Evolutionary conservation across 1,284 basidiomycete genomes (phyloP).

Genomic region (Ustilago curta): DNA sequence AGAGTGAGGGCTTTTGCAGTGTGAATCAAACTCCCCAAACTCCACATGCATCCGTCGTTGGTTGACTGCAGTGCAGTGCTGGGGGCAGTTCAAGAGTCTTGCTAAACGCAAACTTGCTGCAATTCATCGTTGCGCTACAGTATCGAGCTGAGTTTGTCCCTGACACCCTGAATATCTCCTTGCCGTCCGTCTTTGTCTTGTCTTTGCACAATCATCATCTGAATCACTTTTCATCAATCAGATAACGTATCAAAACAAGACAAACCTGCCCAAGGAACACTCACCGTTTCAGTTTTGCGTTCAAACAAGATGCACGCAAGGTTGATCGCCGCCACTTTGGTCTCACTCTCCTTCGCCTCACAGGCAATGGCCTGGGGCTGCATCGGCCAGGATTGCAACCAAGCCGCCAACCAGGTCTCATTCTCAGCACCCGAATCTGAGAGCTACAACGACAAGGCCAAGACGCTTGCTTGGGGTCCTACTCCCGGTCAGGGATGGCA

Average conservation of each 20-base stretch:
- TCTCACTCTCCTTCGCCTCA: constrained; percentile 37
- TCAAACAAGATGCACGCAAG: constrained; percentile 22
- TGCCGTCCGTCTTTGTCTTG: background rate
- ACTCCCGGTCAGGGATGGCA: constrained; percentile 52
- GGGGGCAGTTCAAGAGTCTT: constrained; percentile 8
- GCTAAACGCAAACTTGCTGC: no score
- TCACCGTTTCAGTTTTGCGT: background rate
- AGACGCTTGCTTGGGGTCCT: constrained; percentile 9
- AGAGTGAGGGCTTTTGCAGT: no score
- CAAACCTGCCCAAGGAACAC: background rate
- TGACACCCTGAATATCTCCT: no score
- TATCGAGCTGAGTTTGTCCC: constrained; percentile 1
- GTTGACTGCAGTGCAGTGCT: background rate
- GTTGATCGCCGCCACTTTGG: constrained; percentile 33
- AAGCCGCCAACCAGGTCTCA: constrained; percentile 41
- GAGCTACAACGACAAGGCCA: constrained; percentile 3
- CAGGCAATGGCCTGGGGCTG: constrained; percentile 45
- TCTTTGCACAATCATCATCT: background rate
- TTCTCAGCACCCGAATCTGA: constrained; percentile 36
- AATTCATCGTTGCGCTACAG: constrained; percentile 4
- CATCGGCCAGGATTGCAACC: constrained; percentile 43
- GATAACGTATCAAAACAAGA: background rate
- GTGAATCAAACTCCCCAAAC: constrained; percentile 19
- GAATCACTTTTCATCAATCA: background rate
- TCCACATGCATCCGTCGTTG: constrained; percentile 31